Percentiles rank a stretch among this genome's conserved stretches.
These are phyloP conservation scores for Fusarium brevicatenulatum DNA, from an alignment of 2,329 filamentous ascomycete species.

Conservation along the genomic window DNA sequence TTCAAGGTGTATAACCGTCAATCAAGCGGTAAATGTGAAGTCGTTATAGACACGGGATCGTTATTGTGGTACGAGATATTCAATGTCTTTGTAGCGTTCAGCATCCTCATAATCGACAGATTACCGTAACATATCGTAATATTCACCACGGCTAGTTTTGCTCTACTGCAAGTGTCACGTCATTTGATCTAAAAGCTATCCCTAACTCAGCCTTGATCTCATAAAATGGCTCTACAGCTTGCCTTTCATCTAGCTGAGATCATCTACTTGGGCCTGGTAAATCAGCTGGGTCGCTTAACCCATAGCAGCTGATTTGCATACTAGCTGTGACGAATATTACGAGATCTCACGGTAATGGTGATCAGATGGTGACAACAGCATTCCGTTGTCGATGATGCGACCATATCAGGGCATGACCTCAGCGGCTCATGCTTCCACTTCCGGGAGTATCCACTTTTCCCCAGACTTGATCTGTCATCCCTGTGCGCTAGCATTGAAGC, in stretches of 20 bases:
- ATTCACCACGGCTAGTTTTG: background rate
- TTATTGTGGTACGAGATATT: background rate
- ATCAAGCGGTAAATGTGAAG: background rate
- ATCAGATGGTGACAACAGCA: background rate
- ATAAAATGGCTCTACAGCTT: rapidly evolving
- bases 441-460: background rate
- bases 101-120: rapidly evolving
- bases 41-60: rapidly evolving
- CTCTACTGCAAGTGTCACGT: background rate
- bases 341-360: background rate
- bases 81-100: background rate
- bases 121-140: background rate
- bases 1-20: background rate
- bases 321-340: background rate
- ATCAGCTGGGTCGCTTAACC: background rate
- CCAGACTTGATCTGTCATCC: background rate
- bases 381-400: background rate
- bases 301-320: rapidly evolving
- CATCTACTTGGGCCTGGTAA: no score
- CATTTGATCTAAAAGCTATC: background rate
- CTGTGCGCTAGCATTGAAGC: background rate
- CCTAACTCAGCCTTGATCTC: background rate
- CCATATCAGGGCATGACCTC: background rate
- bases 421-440: background rate
- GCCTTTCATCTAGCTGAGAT: rapidly evolving